Evolutionary conservation across 805 yeast species (phyloP).

Genomic region (Wickerhamomyces strasburgensis): DNA sequence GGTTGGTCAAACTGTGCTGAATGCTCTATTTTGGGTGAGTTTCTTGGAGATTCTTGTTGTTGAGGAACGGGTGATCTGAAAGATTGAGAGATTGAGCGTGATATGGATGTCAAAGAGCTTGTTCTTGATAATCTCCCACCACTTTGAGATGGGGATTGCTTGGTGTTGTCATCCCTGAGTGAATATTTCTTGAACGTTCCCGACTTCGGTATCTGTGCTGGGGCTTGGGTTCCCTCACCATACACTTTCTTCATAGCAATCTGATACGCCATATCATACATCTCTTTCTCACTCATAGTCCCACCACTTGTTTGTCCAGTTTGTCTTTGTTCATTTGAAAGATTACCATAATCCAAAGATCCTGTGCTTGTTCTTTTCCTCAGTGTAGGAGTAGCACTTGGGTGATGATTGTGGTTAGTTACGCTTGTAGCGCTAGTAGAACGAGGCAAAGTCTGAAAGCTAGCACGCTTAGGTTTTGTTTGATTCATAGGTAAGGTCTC

Average conservation of each 20-base stretch:
- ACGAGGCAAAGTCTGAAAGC: not conserved
- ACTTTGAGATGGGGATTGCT: not conserved
- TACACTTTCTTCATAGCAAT: constrained; percentile 55
- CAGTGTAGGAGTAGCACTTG: not conserved
- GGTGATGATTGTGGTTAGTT: not conserved
- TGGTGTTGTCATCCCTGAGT: constrained; percentile 10
- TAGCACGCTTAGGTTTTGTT: constrained; percentile 1
- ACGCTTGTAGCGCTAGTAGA: no score
- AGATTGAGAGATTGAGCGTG: not conserved
- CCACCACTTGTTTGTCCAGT: not conserved
- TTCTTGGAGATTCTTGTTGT: not conserved
- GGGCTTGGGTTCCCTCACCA: constrained; percentile 29
- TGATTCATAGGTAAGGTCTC: constrained; percentile 14
- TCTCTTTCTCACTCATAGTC: constrained; percentile 30
- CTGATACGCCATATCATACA: constrained; percentile 50
- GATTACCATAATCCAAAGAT: constrained; percentile 10
- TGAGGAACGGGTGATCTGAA: not conserved
- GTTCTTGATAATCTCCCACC: not conserved
- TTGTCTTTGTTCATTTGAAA: constrained; percentile 5
- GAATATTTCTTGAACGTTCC: constrained; percentile 18
- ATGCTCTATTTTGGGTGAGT: not conserved
- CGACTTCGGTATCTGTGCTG: constrained; percentile 3
- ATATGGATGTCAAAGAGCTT: not conserved
- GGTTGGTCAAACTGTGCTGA: not conserved
- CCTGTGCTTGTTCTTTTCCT: constrained; percentile 5